Base-by-base conservation (phyloP, 495 filamentous ascomycete species). In the Lasiosphaeriaceae sp. region DNA sequence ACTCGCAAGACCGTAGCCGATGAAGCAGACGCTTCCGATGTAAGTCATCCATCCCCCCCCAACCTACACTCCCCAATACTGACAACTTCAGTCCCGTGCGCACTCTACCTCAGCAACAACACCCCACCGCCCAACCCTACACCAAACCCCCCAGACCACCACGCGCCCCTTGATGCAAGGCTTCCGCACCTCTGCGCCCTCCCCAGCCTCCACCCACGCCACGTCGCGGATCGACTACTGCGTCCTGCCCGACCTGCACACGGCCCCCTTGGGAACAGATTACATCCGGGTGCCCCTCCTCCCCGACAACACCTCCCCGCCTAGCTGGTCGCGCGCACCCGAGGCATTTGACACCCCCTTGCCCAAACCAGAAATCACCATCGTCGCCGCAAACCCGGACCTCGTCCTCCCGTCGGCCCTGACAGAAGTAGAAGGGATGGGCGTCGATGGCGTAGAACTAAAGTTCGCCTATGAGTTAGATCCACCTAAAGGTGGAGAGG, bases 81-180 rank as follows among this genome's bases (percentile, higher is more conserved):
- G 58, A 56, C 41, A 57, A 48, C 51, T 44, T 35, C 21, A 43
- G n/a, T 26, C 41, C n/a, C 47, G 48, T 14, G 20, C 60, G 19
- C 39, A 64, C 64, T 67, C 56, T 46, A 66, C 66, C 61, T 5
- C 7, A 6, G 58, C 67, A 55, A 59, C 57, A 65, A 65, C 66
- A 45, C 59, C 62, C 8, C 62, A 65, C 51, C 65, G 60, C 50
- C 65, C 72, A 17, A 14, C 60, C 34, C 63, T 65, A 48, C 61
- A 60, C 48, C 22, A 45, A 43, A 68, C 66, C 50, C 61, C 61
- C 48, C 22, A 45, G 45, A 68, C 66, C 57, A 70, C 56, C 3
- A 55, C 74, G n/a, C n/a, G n/a, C 60, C 76, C 72, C 55, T 61
- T 80, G 54, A 80, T 80, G 77, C 77, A 80, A 60, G 77, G 72